Evolutionary conservation across 495 filamentous ascomycete genomes (phyloP), one percentile per base, ranked within the genome.

Genomic region (Neurospora hispaniola): DNA sequence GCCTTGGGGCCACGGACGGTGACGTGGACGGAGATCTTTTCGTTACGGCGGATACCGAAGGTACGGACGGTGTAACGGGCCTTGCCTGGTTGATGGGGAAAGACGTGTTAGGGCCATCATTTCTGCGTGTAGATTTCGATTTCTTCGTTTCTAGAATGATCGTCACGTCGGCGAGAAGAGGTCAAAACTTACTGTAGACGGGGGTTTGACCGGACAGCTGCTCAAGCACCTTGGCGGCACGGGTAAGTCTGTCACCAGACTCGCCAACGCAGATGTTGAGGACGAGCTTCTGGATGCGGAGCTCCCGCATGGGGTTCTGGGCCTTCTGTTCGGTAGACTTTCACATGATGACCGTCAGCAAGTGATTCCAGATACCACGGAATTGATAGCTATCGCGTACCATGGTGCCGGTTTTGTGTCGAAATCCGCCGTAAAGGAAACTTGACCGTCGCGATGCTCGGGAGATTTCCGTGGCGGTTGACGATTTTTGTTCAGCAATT

Each of bases 1-100:
- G 96, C 96, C 90, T 99, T 99, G 86, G 96, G 94, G 78, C 96
- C 96, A 82, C 96, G 96, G 86, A 99, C 94, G 82, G 96, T 99
- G 82, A 99, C 96, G 87, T 99, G 96, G 73, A 99, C 96, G 76
- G 96, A 89, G 81, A 99, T 98, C 91, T 98, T 99, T 85, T 99
- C 96, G 90, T 99, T 98, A 92, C 96, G 94, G 82, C 96, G 95
- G 89, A 99, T 99, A 91, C 96, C 96, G 89, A 99, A 99, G 82
- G 94, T 98, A 86, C 96, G 94, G 89, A 99, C 96, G 78, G 96
- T 99, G 91, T 98, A 99, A 81, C 96, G 93, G 84, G 96, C 96
- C 91, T 99, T 99, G 92, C 92, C 91, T 94, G 80, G 78, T 74
- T 41, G 38, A 31, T 42, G n/a, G 68, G 12, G 42, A 4, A 5